Evolutionary conservation across 306 rosid species (phyloP).

Genomic region (Rosa lucieae): DNA sequence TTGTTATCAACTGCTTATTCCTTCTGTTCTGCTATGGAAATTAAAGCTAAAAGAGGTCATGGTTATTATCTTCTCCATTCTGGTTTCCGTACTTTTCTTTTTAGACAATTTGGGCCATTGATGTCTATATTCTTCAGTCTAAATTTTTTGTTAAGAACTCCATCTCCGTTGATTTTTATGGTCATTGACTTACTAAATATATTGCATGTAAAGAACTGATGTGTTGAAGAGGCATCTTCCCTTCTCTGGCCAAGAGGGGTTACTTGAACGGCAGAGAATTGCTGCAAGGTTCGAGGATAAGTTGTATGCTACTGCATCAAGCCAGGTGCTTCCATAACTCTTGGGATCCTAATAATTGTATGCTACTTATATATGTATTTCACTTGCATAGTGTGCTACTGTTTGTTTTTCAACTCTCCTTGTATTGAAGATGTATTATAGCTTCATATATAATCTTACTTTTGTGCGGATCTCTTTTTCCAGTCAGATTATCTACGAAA

Average conservation of each 20-base stretch:
- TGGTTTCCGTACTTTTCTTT: neutral
- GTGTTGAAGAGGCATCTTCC: conserved; percentile 65
- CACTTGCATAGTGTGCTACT: neutral
- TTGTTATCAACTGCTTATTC: neutral
- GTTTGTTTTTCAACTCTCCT: neutral
- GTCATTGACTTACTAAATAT: neutral
- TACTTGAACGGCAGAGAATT: conserved; percentile 51
- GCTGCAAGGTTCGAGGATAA: conserved; percentile 82
- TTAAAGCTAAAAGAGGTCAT: too few species aligned
- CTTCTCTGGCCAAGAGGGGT: conserved; percentile 52
- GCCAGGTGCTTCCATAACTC: conserved; percentile 48
- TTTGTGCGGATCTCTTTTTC: neutral
- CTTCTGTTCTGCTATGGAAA: neutral
- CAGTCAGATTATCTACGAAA: conserved; percentile 41
- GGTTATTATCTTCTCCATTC: neutral
- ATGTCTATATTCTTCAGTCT: too few species aligned
- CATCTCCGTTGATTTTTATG: neutral
- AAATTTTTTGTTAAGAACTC: too few species aligned
- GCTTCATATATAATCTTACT: neutral
- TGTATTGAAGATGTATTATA: neutral
- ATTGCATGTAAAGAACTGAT: conserved; percentile 49
- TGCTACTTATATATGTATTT: neutral
- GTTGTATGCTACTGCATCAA: conserved; percentile 53
- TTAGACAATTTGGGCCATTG: too few species aligned
- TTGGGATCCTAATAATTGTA: neutral